Evolutionary conservation across 2,329 filamentous ascomycete species (phyloP).

Genomic region (Fusarium sp.): DNA sequence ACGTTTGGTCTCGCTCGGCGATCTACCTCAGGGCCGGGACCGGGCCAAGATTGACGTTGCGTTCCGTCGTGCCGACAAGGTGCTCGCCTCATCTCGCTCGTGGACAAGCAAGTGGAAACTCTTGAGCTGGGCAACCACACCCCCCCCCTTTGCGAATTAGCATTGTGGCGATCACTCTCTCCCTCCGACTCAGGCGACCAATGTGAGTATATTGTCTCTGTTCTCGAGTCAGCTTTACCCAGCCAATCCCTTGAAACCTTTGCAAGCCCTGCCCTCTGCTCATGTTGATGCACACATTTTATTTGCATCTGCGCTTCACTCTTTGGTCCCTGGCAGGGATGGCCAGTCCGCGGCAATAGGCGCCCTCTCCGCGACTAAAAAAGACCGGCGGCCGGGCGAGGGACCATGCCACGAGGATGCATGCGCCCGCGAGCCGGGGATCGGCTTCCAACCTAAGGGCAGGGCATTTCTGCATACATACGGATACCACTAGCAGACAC

Average conservation of each 20-base stretch:
- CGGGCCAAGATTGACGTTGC: constrained; percentile 2
- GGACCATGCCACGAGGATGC: constrained; percentile 8
- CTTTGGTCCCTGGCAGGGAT: constrained; percentile 1
- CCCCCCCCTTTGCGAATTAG: background rate
- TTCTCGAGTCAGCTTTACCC: background rate
- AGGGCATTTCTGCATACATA: background rate
- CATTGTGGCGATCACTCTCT: background rate
- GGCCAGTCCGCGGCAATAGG: constrained; percentile 8
- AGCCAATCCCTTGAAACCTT: background rate
- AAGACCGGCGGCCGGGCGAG: background rate
- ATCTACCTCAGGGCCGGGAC: constrained; percentile 8
- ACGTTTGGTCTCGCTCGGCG: constrained; percentile 4
- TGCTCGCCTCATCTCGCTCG: constrained; percentile 18
- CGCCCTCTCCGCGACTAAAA: constrained; percentile 8
- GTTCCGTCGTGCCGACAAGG: constrained; percentile 32
- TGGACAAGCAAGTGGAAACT: background rate
- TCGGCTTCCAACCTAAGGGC: background rate
- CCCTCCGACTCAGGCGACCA: background rate
- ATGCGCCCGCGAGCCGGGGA: constrained; percentile 14
- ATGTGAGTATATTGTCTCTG: constrained; percentile 8
- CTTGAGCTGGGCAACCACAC: background rate
- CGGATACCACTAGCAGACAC: background rate
- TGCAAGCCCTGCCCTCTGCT: background rate
- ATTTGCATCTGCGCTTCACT: constrained; percentile 10
- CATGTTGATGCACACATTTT: background rate